Base-by-base conservation (phyloP, 352 stramenopile species). In the Globisporangium recalcitrans region DNA sequence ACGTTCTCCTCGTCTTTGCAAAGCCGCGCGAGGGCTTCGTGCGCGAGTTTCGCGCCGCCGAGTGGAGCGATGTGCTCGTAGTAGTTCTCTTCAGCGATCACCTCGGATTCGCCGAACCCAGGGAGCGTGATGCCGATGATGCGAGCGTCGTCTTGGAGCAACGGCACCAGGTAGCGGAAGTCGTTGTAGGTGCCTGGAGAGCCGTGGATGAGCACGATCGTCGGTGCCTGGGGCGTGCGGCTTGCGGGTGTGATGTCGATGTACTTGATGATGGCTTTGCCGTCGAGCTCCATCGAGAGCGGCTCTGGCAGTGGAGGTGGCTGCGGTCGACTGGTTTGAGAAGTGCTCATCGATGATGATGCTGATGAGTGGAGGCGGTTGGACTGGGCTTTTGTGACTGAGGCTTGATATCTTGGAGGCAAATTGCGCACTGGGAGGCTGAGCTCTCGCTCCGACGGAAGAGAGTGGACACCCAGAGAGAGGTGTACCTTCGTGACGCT, bases 121-220 rank as follows among this genome's bases (percentile, higher is more conserved):
- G 82, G 78, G 24, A 90, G 58, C 29, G 88, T 87, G 55, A 91
- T 57, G 16, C 64, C 77, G 13, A 91, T 47, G 3, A 91, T 72
- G 5, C 81, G 80, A n/a, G 74, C 65, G 6, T 72, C 56, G 0
- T 69, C 62, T 54, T 74, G 65, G 9, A 89, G 63, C 16, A 78
- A 56, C 6, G 79, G 77, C 29, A 88, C 74, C 19, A 91, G 59
- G 63, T 91, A 73, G 1, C 77, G 78, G 36, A 85, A 89, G 64
- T 90, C 78, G 9, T 62, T 46, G 63, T 84, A 87, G 26, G 78
- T 87, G 8, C 82, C 82, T 36, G 82, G 80, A 1, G 79, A 78
- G 13, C 82, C 80, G 44, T 89, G 82, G n/a, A 91, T 69, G 31
- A 90, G 51, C n/a, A 90, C 69, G n/a, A 89, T 36, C 34, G 82